A percentile compares a stretch with the other conserved stretches of the same genome.
phyloP scores from a whole-genome alignment of 768 basidiomycete genomes.

The Clavaria fumosa region DNA sequence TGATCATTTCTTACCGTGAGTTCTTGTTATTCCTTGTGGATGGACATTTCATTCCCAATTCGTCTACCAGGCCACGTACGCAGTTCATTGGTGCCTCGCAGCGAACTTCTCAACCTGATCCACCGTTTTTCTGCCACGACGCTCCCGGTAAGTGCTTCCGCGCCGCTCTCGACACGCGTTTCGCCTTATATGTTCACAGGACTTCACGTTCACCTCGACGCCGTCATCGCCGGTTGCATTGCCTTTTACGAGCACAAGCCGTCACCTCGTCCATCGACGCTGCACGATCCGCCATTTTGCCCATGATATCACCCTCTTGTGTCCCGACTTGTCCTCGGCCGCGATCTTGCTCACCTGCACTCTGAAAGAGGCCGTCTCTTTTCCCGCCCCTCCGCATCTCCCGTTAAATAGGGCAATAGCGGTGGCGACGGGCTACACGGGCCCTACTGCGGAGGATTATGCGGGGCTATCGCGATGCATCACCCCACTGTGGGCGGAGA shows the following conservation, averaged over 20 bases:
- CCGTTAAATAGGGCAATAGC: constrained; percentile 33
- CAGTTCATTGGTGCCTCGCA: no score
- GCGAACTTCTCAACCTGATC: constrained; percentile 26
- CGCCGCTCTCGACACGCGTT: no score
- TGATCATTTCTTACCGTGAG: constrained; percentile 27
- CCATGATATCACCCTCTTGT: constrained; percentile 9
- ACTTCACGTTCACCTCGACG: no score
- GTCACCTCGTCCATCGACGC: no score
- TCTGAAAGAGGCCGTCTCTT: constrained; percentile 28
- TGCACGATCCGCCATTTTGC: no score
- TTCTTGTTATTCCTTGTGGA: not conserved
- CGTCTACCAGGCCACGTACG: no score
- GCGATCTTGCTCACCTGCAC: constrained; percentile 40
- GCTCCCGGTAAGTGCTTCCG: no score
- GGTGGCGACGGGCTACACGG: constrained; percentile 26
- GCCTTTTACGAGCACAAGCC: no score
- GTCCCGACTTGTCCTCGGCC: constrained; percentile 26
- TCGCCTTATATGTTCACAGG: no score
- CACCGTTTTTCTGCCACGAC: constrained; percentile 28
- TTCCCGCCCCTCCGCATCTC: constrained; percentile 34
- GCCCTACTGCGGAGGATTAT: constrained; percentile 42
- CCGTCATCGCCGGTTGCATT: no score
- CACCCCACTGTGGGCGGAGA: constrained; percentile 38
- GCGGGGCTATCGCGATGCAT: constrained; percentile 23
- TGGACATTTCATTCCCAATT: not conserved